phyloP scores from a whole-genome alignment of 2,329 filamentous ascomycete species.

The Cadophora gregata region DNA sequence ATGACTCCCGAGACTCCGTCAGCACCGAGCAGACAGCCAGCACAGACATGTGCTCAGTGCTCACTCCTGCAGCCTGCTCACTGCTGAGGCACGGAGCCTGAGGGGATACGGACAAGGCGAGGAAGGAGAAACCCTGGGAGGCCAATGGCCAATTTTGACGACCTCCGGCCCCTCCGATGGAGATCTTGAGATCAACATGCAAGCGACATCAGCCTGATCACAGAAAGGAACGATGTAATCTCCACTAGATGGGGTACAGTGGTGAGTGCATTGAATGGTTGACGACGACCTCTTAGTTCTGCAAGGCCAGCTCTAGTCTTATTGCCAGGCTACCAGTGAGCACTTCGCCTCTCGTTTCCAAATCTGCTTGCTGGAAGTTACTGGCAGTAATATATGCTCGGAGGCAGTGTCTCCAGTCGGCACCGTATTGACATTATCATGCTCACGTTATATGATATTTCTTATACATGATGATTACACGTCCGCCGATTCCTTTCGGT shows the following conservation, averaged over 20 bases:
- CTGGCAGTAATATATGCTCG: neutral
- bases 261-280: neutral
- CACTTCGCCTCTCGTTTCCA: constrained; percentile 12
- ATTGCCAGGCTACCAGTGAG: neutral
- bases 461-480: neutral
- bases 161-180: constrained; percentile 11
- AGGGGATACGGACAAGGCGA: neutral
- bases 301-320: constrained; percentile 12
- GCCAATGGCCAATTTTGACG: constrained; percentile 1
- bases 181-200: constrained; percentile 4
- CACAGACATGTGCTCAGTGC: no score
- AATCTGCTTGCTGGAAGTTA: neutral
- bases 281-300: constrained; percentile 7
- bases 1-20: no score
- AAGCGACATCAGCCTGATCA: constrained; percentile 6
- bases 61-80: no score
- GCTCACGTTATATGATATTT: constrained; percentile 7
- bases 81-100: neutral
- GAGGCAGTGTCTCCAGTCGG: constrained; percentile 9
- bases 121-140: neutral
- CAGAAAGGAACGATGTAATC: neutral
- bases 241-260: constrained; percentile 5
- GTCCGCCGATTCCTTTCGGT: neutral
- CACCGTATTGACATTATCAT: neutral
- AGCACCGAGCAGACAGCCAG: neutral